Evolutionary conservation across 768 basidiomycete genomes (phyloP).

Genomic region (Pluteus cervinus): DNA sequence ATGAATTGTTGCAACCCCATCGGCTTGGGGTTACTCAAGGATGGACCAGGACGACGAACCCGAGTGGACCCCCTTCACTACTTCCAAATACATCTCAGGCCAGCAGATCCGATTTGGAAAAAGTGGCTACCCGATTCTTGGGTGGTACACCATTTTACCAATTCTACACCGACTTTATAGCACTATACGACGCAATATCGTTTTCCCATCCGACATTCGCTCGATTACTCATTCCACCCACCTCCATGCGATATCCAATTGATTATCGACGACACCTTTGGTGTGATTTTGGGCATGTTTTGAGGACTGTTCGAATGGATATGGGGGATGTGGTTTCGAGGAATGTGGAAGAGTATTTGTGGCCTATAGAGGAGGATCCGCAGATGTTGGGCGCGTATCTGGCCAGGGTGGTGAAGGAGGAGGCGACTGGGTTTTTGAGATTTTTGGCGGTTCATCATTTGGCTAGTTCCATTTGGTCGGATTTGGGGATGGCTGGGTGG

Average conservation of each 20-base stretch:
- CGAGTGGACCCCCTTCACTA: too few species aligned
- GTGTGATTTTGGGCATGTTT: slow-evolving; percentile 67
- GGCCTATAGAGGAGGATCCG: slow-evolving; percentile 60
- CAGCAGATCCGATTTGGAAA: slow-evolving; percentile 36
- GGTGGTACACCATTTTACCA: slow-evolving; percentile 80
- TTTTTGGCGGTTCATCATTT: slow-evolving; percentile 76
- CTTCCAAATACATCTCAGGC: slow-evolving; percentile 4
- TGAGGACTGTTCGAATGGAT: slow-evolving; percentile 52
- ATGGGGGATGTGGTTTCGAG: slow-evolving; percentile 46
- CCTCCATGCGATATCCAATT: slow-evolving; percentile 65
- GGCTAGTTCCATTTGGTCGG: slow-evolving; percentile 69
- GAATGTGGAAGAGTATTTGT: slow-evolving; percentile 57
- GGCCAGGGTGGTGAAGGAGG: slow-evolving; percentile 41
- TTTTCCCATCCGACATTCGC: slow-evolving; percentile 78
- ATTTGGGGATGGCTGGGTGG: slow-evolving; percentile 30
- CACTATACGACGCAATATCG: slow-evolving; percentile 87
- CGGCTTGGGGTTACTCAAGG: too few species aligned
- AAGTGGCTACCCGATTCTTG: slow-evolving; percentile 52
- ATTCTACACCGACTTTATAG: slow-evolving; percentile 87
- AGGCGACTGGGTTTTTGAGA: slow-evolving; percentile 52
- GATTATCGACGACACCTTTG: slow-evolving; percentile 86
- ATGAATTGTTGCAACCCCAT: slow-evolving; percentile 51
- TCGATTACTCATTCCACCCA: slow-evolving; percentile 67
- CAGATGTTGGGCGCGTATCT: slow-evolving; percentile 63
- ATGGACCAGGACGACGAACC: too few species aligned